Evolutionary conservation across 345 rosid genomes (phyloP), one percentile per base, ranked within the genome.

Genomic region (Carallia brachiata): DNA sequence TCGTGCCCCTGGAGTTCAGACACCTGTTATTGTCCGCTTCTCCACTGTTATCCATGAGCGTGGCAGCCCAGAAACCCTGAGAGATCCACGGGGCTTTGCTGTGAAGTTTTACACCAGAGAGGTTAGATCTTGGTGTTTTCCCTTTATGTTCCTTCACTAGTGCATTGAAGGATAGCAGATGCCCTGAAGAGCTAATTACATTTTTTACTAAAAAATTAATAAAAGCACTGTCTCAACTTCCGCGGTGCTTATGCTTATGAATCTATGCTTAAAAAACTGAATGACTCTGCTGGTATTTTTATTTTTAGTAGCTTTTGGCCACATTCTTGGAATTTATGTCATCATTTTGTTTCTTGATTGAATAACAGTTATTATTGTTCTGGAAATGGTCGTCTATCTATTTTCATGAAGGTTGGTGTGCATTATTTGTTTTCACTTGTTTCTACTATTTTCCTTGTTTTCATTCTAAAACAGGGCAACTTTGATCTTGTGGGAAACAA

Each of bases 401-500:
- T 0, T 50, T 44, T 65, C 6, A 28, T 31, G 40, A 65, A 65
- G 36, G 39, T 28, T 9, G 28, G 39, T 30, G 9, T 0, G 17
- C 13, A 16, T 10, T 44, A 44, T 32, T 2, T 32, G 4, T 32
- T 44, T 44, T 12, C 13, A 2, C 3, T 16, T 12, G 17, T 44
- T 44, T 44, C 50, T 13, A 44, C 16, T 44, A 13, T 37, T 2
- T 4, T 23, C 17, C 27, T 44, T 13, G 47, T 30, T 72, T 59
- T 37, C 65, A 61, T 72, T 50, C 58, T 60, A 67, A 72, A 62
- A 36, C 84, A 95, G 98, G 99, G 99, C 40, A 95, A 95, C 76
- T 95, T 95, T 80, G 99, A 95, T 85, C 94, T 95, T 18, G 98
- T 95, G 72, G 99, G 99, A 47, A 95, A 95, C 91, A 95, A 95